Percentiles rank a stretch among this genome's conserved stretches.
phyloP scores from a whole-genome alignment of 805 yeast genomes.

The Metschnikowia bowlesiae region DNA sequence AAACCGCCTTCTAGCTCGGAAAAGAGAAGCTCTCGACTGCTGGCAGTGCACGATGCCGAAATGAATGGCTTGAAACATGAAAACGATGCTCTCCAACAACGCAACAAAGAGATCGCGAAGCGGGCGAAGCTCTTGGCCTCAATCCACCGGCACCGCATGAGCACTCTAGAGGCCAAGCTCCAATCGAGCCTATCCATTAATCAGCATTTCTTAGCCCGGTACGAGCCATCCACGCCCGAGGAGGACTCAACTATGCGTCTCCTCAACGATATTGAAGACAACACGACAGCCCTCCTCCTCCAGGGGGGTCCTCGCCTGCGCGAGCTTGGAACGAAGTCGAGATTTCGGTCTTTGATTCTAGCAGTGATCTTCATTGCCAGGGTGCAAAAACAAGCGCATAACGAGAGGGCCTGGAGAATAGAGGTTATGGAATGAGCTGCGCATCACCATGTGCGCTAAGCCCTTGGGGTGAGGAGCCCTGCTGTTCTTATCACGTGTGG shows the following conservation, averaged over 20 bases:
- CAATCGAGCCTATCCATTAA: conserved; percentile 8
- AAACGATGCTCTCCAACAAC: conserved; percentile 4
- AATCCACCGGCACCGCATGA: conserved; percentile 8
- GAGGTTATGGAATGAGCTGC: background rate
- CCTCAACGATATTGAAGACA: conserved; percentile 1
- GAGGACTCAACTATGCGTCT: conserved; percentile 11
- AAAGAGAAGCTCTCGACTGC: background rate
- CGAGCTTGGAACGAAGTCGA: background rate
- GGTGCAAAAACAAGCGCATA: conserved; percentile 3
- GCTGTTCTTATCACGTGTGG: background rate
- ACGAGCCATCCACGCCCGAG: background rate
- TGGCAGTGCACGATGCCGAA: conserved; percentile 1
- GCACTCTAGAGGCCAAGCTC: conserved; percentile 7
- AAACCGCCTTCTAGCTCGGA: background rate
- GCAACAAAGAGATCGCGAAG: conserved; percentile 6
- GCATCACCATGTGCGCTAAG: no score
- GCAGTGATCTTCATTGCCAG: conserved; percentile 15
- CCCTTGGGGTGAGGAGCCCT: background rate
- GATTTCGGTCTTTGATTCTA: conserved; percentile 12
- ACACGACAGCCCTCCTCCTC: background rate
- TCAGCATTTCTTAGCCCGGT: conserved; percentile 4
- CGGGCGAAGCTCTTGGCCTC: conserved; percentile 5
- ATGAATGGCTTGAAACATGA: conserved; percentile 1
- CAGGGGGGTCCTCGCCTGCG: background rate
- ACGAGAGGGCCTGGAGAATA: background rate